These are phyloP conservation scores for Apiotrichum veenhuisii DNA, from an alignment of 1,284 basidiomycete genomes.

Conservation along the genomic window DNA sequence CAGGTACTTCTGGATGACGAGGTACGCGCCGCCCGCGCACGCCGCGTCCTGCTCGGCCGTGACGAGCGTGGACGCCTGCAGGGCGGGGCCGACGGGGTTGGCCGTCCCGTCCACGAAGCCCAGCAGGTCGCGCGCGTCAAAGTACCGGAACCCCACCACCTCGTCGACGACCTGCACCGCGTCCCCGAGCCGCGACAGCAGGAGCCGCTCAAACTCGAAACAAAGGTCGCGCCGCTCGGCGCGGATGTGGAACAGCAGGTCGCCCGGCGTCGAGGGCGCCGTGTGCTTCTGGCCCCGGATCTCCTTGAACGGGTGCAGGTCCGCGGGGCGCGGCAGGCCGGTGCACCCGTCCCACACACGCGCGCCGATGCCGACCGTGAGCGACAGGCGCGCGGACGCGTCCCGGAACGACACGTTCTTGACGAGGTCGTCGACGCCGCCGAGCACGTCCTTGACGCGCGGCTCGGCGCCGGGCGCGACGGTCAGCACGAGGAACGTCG, in stretches of 20 bases:
- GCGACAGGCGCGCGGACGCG: slow-evolving; percentile 1
- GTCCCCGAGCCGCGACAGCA: slow-evolving; percentile 12
- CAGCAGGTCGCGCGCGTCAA: slow-evolving; percentile 21
- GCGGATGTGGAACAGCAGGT: slow-evolving; percentile 18
- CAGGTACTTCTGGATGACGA: slow-evolving; percentile 19
- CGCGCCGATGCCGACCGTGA: slow-evolving; percentile 17
- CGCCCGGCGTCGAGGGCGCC: slow-evolving; percentile 13
- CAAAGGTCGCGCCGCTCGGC: slow-evolving; percentile 16
- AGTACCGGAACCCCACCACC: slow-evolving; percentile 19
- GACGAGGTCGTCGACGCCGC: not conserved
- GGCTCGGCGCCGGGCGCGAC: slow-evolving; percentile 4
- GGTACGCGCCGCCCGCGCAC: slow-evolving; percentile 12
- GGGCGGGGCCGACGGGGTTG: slow-evolving; percentile 15
- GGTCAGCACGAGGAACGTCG: slow-evolving; percentile 27
- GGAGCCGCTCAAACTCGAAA: slow-evolving; percentile 17
- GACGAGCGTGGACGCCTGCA: slow-evolving; percentile 2
- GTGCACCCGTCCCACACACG: slow-evolving; percentile 14
- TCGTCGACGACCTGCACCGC: slow-evolving; percentile 10
- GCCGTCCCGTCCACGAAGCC: slow-evolving; percentile 23
- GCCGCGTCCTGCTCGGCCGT: not conserved
- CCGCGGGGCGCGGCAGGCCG: slow-evolving; percentile 7
- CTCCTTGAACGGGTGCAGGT: slow-evolving; percentile 15
- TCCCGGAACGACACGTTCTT: slow-evolving; percentile 19
- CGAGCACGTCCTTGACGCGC: slow-evolving; percentile 4
- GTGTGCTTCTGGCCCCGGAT: slow-evolving; percentile 13